Evolutionary conservation across 1,284 basidiomycete genomes (phyloP).

Genomic region (Apiotrichum mycotoxinovorans): DNA sequence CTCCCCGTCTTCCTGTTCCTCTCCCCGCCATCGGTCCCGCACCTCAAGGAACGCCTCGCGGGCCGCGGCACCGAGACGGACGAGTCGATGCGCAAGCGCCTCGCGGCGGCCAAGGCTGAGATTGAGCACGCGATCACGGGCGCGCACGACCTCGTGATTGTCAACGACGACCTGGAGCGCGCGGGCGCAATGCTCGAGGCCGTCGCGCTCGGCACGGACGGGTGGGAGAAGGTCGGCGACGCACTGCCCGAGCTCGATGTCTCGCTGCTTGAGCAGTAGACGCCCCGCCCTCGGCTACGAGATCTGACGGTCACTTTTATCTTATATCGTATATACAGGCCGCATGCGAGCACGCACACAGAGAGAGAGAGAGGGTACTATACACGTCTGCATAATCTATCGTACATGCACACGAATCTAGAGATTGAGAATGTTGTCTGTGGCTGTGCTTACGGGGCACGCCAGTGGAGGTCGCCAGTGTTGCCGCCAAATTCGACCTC

Average conservation of each 20-base stretch:
- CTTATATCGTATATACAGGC: no score
- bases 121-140: slow-evolving; percentile 75
- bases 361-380: no score
- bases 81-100: slow-evolving; percentile 67
- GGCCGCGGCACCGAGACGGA: slow-evolving; percentile 83
- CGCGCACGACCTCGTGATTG: slow-evolving; percentile 77
- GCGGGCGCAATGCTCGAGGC: slow-evolving; percentile 67
- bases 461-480: not conserved
- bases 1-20: slow-evolving; percentile 91
- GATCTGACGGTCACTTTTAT: not conserved
- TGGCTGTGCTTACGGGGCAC: not conserved
- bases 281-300: no score
- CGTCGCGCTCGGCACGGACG: slow-evolving; percentile 64
- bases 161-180: slow-evolving; percentile 85
- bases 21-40: slow-evolving; percentile 73
- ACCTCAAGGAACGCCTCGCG: slow-evolving; percentile 66
- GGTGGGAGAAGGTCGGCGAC: slow-evolving; percentile 43
- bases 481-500: slow-evolving; percentile 14
- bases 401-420: slow-evolving; percentile 4
- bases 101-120: slow-evolving; percentile 77
- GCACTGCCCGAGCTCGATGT: slow-evolving; percentile 42
- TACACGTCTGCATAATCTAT: no score
- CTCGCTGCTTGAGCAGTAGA: slow-evolving; percentile 22
- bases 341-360: no score
- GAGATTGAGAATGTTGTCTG: no score